phyloP scores from a whole-genome alignment of 1,284 basidiomycete species.

The Cronartium quercuum region DNA sequence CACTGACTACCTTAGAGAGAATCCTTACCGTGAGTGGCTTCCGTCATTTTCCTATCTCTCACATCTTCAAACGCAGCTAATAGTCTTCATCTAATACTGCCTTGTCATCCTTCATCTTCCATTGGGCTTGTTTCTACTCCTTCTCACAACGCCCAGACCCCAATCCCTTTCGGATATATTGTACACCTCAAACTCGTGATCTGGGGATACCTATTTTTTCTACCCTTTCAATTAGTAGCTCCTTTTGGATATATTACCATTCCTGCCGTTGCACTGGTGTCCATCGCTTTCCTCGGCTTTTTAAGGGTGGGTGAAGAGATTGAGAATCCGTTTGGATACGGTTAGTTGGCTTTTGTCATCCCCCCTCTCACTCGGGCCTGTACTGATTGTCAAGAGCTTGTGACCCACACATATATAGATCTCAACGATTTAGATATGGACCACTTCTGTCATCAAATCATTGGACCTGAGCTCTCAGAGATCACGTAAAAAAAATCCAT shows the following conservation, averaged over 20 bases:
- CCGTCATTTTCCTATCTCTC: not conserved
- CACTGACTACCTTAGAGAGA: not conserved
- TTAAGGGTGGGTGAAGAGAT: constrained; percentile 32
- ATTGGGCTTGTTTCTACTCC: not conserved
- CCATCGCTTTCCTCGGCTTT: constrained; percentile 28
- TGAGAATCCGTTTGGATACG: constrained; percentile 38
- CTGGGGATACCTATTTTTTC: constrained; percentile 27
- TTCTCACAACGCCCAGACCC: too few species aligned
- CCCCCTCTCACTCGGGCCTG: not conserved
- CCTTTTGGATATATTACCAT: constrained; percentile 30
- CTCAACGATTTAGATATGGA: constrained; percentile 37
- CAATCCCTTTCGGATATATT: constrained; percentile 34
- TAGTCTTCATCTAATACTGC: too few species aligned
- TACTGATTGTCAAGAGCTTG: too few species aligned
- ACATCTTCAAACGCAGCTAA: too few species aligned
- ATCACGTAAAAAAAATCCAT: constrained; percentile 30
- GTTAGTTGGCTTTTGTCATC: not conserved
- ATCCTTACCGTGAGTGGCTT: not conserved
- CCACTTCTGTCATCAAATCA: constrained; percentile 35
- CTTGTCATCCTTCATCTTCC: too few species aligned
- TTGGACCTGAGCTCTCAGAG: constrained; percentile 19
- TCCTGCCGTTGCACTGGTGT: constrained; percentile 14
- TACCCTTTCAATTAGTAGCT: constrained; percentile 25
- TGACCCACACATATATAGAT: not conserved
- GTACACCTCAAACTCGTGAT: constrained; percentile 32